These are phyloP conservation scores for Aphanoascus verrucosus DNA, from an alignment of 2,329 filamentous ascomycete species.

Conservation along the genomic window DNA sequence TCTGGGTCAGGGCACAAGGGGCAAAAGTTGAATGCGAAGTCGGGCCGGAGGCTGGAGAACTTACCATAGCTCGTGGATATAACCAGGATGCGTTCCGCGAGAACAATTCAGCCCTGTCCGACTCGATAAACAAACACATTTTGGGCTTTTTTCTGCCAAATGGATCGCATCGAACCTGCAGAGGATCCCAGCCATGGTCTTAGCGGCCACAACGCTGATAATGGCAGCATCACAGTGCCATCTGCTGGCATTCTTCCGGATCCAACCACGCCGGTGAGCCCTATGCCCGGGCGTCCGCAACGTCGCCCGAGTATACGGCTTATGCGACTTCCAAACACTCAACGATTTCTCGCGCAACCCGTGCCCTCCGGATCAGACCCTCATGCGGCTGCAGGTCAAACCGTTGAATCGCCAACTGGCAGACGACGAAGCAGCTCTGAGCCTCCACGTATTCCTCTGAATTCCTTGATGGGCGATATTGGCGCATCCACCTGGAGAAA, in stretches of 20 bases:
- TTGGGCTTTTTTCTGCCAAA: slow-evolving; percentile 12
- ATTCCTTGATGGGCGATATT: slow-evolving; percentile 20
- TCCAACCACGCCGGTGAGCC: neutral
- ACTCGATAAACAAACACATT: neutral
- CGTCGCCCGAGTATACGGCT: slow-evolving; percentile 10
- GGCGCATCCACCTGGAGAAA: slow-evolving; percentile 19
- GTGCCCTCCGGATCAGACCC: slow-evolving; percentile 10
- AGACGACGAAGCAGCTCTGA: slow-evolving; percentile 35
- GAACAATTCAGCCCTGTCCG: neutral
- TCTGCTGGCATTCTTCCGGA: neutral
- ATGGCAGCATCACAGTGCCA: neutral
- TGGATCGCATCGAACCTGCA: slow-evolving; percentile 32
- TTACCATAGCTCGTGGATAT: neutral
- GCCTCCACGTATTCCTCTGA: slow-evolving; percentile 28
- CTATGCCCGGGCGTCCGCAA: neutral
- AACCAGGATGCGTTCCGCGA: neutral
- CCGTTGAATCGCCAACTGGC: slow-evolving; percentile 22
- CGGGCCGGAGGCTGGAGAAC: neutral
- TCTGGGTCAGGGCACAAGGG: neutral
- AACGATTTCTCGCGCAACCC: slow-evolving; percentile 12
- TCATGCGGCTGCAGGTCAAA: slow-evolving; percentile 11
- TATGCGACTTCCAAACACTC: slow-evolving; percentile 17
- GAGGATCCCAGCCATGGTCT: neutral
- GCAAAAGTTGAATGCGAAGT: neutral
- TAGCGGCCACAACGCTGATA: neutral